Percentiles rank a stretch among this genome's conserved stretches.
These are phyloP conservation scores for Fusarium veterinarium DNA, from an alignment of 2,329 filamentous ascomycete genomes.

Conservation along the genomic window DNA sequence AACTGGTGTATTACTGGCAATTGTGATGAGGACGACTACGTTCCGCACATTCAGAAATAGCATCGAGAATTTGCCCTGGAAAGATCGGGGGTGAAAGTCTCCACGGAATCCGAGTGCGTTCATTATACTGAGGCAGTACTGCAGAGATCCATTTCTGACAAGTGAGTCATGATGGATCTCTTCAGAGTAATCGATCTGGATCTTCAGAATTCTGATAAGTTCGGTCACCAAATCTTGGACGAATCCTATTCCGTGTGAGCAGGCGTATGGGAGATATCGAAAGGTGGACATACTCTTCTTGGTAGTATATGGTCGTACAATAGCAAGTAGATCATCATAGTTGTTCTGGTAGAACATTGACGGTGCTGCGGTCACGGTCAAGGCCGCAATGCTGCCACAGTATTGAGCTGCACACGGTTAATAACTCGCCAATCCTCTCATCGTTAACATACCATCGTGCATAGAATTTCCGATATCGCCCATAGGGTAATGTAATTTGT, in stretches of 20 bases:
- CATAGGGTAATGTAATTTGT: slow-evolving; percentile 61
- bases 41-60: slow-evolving; percentile 80
- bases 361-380: slow-evolving; percentile 65
- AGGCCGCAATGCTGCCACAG: slow-evolving; percentile 68
- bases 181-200: slow-evolving; percentile 84
- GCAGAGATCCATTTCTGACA: slow-evolving; percentile 77
- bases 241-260: slow-evolving; percentile 60
- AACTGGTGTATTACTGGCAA: slow-evolving; percentile 69
- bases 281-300: slow-evolving; percentile 48
- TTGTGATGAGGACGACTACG: slow-evolving; percentile 72
- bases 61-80: slow-evolving; percentile 80
- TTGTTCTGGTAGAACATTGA: slow-evolving; percentile 60
- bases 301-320: slow-evolving; percentile 63
- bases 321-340: slow-evolving; percentile 78
- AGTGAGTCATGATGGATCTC: slow-evolving; percentile 78
- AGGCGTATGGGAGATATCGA: too few species aligned
- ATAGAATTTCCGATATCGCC: slow-evolving; percentile 61
- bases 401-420: slow-evolving; percentile 59
- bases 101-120: slow-evolving; percentile 80
- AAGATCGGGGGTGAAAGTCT: slow-evolving; percentile 68
- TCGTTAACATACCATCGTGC: slow-evolving; percentile 58
- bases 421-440: background rate
- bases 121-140: slow-evolving; percentile 81
- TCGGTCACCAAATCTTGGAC: slow-evolving; percentile 72
- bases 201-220: slow-evolving; percentile 75